Conservation (phyloP, 2,329 filamentous ascomycete species). For the Talaromyces rugulosus region DNA sequence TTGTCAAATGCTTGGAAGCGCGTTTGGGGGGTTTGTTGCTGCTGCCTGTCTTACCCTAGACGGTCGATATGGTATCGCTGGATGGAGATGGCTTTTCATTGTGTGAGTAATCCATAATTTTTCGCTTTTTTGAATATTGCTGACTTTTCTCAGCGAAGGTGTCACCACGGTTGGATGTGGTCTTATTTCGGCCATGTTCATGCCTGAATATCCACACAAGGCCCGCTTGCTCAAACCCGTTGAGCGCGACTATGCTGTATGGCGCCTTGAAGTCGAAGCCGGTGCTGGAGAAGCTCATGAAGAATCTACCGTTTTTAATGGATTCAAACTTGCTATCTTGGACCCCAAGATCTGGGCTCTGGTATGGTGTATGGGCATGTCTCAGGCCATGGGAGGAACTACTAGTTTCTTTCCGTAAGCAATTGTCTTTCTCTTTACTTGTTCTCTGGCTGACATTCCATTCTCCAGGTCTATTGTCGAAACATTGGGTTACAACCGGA, state of each 20-base stretch:
- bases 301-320: slow-evolving; percentile 40
- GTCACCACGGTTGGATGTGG: slow-evolving; percentile 32
- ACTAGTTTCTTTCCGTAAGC: slow-evolving; percentile 29
- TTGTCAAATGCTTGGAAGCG: slow-evolving; percentile 39
- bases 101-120: neutral
- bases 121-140: neutral
- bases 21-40: slow-evolving; percentile 39
- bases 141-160: slow-evolving; percentile 27
- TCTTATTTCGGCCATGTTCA: slow-evolving; percentile 26
- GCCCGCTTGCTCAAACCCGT: slow-evolving; percentile 37
- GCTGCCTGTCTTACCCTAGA: slow-evolving; percentile 29
- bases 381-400: slow-evolving; percentile 48
- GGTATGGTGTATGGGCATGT: slow-evolving; percentile 48
- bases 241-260: slow-evolving; percentile 40
- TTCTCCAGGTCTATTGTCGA: neutral
- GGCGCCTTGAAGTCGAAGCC: slow-evolving; percentile 45
- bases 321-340: slow-evolving; percentile 40
- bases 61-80: slow-evolving; percentile 28
- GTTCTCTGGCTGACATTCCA: slow-evolving; percentile 27
- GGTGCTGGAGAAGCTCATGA: slow-evolving; percentile 45
- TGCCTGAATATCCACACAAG: slow-evolving; percentile 41
- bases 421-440: slow-evolving; percentile 31
- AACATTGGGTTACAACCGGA: slow-evolving; percentile 17
- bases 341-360: slow-evolving; percentile 50
- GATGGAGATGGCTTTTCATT: slow-evolving; percentile 39